phyloP scores from a whole-genome alignment of 2,329 filamentous ascomycete genomes.

The Ophiocordyceps sinensis region DNA sequence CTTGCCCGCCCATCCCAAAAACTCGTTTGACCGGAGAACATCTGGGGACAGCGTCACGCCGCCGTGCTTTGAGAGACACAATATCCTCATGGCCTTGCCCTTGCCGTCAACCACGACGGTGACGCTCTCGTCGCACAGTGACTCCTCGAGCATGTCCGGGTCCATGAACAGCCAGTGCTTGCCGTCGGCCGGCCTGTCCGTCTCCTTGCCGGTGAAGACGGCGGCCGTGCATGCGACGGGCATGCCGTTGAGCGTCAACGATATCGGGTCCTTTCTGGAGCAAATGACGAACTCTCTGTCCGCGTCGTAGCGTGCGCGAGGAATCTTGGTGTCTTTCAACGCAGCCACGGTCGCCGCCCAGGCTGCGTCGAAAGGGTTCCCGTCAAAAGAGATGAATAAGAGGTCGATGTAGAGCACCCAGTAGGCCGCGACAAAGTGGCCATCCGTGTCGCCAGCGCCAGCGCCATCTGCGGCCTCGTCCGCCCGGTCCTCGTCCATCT shows the following conservation, averaged over 20 bases:
- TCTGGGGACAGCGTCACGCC: slow-evolving; percentile 55
- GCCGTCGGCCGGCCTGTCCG: slow-evolving; percentile 26
- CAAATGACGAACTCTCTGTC: slow-evolving; percentile 72
- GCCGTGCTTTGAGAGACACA: slow-evolving; percentile 72
- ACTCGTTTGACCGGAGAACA: slow-evolving; percentile 49
- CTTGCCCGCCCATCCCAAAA: slow-evolving; percentile 20
- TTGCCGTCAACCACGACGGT: slow-evolving; percentile 62
- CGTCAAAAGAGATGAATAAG: slow-evolving; percentile 86
- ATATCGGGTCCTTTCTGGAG: slow-evolving; percentile 39
- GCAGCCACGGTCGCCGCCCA: slow-evolving; percentile 79
- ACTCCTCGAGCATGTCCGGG: slow-evolving; percentile 82
- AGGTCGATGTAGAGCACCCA: slow-evolving; percentile 94
- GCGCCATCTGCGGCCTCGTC: slow-evolving; percentile 8
- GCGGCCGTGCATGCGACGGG: slow-evolving; percentile 67
- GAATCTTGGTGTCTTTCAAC: slow-evolving; percentile 61
- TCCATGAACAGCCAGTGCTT: slow-evolving; percentile 70
- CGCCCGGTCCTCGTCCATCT: slow-evolving; percentile 19
- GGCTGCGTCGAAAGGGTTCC: slow-evolving; percentile 80
- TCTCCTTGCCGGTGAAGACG: slow-evolving; percentile 57
- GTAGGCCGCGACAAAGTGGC: slow-evolving; percentile 57
- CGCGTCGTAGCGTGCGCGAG: slow-evolving; percentile 67
- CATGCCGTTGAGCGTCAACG: slow-evolving; percentile 46
- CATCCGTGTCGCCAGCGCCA: slow-evolving; percentile 12
- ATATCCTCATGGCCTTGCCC: slow-evolving; percentile 38
- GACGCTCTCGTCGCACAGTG: slow-evolving; percentile 67